Base-by-base conservation (phyloP, 2,329 filamentous ascomycete species). In the Didymella segeticola region DNA sequence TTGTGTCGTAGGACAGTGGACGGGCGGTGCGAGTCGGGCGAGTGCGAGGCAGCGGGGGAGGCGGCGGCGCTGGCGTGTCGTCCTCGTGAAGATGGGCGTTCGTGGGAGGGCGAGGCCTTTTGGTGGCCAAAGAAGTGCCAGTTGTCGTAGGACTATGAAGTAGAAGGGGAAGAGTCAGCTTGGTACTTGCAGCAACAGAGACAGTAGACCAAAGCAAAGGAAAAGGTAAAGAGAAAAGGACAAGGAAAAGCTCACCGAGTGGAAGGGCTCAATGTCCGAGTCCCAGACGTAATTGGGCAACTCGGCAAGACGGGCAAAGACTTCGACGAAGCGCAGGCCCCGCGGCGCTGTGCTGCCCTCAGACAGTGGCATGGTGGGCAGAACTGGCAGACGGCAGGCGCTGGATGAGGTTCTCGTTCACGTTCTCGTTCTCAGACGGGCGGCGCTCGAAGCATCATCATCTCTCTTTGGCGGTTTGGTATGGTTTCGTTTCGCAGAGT, bases 71-170 rank as follows among this genome's bases (percentile, higher is more conserved):
- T 71, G 22, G 17, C 8, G 11, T 22, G 33, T 20, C 62, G 64
- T 33, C 63, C 65, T 38, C 67, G 57, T 4, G 70, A 72, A 12
- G 56, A 37, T 11, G 65, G 57, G 12, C 59, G 62, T 43, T 59
- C 70, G 52, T 26, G 62, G 47, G 37, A 48, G 15, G 37, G 56
- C 31, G 56, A 37, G 15, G 64, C 45, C 46, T 68, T 70, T 30
- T 74, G 66, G 47, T 63, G 53, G 25, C 78, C 79, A 57, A 77
- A 78, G 58, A 80, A 78, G 64, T 82, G 79, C 91, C 93, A 98
- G 78, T 93, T 92, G 73, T 96, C 91, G 76, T 96, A 97, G 66
- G 87, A 91, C 43, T 84, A n/a, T n/a, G n/a, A n/a, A n/a, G n/a
- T n/a, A n/a, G n/a, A n/a, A n/a, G n/a, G n/a, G n/a, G n/a, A n/a